phyloP scores from a whole-genome alignment of 1,284 basidiomycete genomes.

The Inonotus obliquus region DNA sequence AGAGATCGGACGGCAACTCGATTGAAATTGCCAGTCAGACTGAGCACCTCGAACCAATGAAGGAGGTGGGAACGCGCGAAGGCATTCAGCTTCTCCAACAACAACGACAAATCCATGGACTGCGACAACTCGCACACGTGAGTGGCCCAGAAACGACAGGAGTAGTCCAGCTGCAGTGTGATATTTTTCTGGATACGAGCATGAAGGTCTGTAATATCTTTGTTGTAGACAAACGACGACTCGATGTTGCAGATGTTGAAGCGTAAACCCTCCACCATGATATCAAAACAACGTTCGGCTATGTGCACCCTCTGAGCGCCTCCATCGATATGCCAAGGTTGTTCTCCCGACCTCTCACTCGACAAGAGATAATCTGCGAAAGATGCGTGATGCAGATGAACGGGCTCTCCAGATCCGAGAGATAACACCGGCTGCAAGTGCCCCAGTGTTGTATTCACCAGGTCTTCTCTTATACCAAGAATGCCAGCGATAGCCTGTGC shows the following conservation, averaged over 20 bases:
- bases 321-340: not conserved
- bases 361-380: not conserved
- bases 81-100: not conserved
- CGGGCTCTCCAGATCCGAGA: not conserved
- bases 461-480: not conserved
- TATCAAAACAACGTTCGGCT: not conserved
- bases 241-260: constrained; percentile 10
- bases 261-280: not conserved
- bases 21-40: constrained; percentile 14
- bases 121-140: not conserved
- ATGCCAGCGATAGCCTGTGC: not conserved
- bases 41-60: constrained; percentile 29
- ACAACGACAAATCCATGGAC: not conserved
- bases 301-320: not conserved
- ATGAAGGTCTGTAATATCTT: not conserved
- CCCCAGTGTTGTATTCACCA: not conserved
- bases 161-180: not conserved
- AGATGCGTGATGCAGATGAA: not conserved
- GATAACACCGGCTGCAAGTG: not conserved
- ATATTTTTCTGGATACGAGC: not conserved
- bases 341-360: not conserved
- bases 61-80: constrained; percentile 22
- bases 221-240: not conserved
- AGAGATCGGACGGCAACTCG: not conserved
- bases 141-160: constrained; percentile 1